phyloP scores from a whole-genome alignment of 2,329 filamentous ascomycete genomes.

The Ciborinia camelliae region DNA sequence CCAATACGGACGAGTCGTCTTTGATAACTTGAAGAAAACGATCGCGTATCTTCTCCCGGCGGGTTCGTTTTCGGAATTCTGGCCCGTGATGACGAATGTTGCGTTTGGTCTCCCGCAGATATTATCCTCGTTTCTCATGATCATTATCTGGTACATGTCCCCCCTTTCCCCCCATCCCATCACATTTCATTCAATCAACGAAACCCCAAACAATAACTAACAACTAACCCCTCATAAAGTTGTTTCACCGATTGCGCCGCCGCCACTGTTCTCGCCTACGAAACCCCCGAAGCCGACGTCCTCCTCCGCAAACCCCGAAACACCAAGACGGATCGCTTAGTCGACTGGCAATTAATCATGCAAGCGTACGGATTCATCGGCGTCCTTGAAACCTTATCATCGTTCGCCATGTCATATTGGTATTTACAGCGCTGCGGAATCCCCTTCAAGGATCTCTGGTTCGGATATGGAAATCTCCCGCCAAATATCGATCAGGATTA shows the following conservation, averaged over 20 bases:
- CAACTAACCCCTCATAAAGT: constrained; percentile 4
- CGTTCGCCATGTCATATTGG: constrained; percentile 64
- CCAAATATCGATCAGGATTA: constrained; percentile 47
- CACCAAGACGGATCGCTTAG: constrained; percentile 65
- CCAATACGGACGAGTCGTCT: constrained; percentile 70
- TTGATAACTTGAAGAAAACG: constrained; percentile 73
- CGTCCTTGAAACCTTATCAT: constrained; percentile 54
- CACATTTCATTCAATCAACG: too few relatives aligned
- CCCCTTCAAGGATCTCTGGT: constrained; percentile 61
- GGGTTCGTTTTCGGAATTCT: constrained; percentile 57
- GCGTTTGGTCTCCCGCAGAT: constrained; percentile 58
- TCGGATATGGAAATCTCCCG: constrained; percentile 55
- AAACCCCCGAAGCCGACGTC: constrained; percentile 71
- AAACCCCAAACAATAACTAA: not conserved
- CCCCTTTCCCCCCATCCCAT: not conserved
- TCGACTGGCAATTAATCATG: constrained; percentile 67
- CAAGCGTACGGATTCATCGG: constrained; percentile 71
- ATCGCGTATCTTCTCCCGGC: constrained; percentile 58
- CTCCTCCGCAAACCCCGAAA: constrained; percentile 65
- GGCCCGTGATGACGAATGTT: constrained; percentile 58
- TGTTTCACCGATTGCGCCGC: constrained; percentile 74
- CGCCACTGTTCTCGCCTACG: constrained; percentile 69
- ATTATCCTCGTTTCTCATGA: constrained; percentile 55
- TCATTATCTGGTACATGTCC: constrained; percentile 25
- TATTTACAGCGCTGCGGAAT: constrained; percentile 59